Conservation (phyloP, 106 monocot species). For the Acanthochlamys bracteata region DNA sequence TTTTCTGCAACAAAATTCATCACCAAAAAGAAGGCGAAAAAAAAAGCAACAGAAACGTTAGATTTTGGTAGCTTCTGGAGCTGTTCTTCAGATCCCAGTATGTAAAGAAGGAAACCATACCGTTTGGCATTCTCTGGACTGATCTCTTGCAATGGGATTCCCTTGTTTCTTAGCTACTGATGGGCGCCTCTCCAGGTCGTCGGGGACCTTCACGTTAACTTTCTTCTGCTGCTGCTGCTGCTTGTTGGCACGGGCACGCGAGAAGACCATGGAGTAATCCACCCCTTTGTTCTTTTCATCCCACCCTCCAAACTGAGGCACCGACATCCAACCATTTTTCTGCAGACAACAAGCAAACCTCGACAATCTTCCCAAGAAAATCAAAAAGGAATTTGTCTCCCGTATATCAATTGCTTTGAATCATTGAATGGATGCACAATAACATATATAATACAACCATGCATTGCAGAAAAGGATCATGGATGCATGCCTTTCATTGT, state of each 20-base stretch:
- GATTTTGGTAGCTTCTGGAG: neutral
- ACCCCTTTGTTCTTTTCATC: slow-evolving; percentile 18
- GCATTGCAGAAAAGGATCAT: too few species aligned
- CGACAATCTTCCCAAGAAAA: neutral
- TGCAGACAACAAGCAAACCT: neutral
- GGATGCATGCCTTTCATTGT: too few species aligned
- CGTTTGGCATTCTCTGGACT: neutral
- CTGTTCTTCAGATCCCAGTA: neutral
- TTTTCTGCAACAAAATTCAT: neutral
- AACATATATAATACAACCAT: too few species aligned
- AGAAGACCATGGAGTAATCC: slow-evolving; percentile 41
- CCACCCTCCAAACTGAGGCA: slow-evolving; percentile 58
- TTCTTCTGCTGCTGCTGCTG: slow-evolving; percentile 27
- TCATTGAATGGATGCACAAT: too few species aligned
- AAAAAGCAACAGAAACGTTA: too few species aligned
- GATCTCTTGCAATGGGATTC: neutral
- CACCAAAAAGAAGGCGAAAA: too few species aligned
- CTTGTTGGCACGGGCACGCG: slow-evolving; percentile 36
- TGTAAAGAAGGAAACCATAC: neutral
- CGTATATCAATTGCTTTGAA: too few species aligned
- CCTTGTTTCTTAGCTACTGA: slow-evolving; percentile 19
- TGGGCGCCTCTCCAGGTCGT: slow-evolving; percentile 3
- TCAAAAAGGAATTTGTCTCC: neutral
- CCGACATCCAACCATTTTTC: slow-evolving; percentile 23
- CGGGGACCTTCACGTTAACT: neutral